Percentiles rank a stretch among this genome's conserved stretches.
phyloP scores from a whole-genome alignment of 148 eudicot species.

The Rhododendron ferrugineum region DNA sequence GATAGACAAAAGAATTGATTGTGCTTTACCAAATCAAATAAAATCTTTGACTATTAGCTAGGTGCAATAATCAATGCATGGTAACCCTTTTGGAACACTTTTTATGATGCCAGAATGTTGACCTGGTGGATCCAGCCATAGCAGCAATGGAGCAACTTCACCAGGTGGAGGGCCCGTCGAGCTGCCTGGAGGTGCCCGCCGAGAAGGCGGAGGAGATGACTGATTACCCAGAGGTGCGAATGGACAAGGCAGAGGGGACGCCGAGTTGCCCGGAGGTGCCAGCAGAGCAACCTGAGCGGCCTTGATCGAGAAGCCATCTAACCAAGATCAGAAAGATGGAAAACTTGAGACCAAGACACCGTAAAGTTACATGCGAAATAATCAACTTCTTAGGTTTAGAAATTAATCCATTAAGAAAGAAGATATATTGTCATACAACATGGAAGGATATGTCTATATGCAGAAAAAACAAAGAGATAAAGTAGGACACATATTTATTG shows the following conservation, averaged over 20 bases:
- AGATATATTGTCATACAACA: too few species aligned
- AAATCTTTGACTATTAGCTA: background rate
- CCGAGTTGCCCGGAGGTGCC: background rate
- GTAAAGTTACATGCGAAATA: background rate
- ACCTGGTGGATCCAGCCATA: background rate
- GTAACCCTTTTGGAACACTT: background rate
- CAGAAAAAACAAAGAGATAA: background rate
- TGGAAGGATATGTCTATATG: background rate
- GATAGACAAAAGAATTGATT: too few species aligned
- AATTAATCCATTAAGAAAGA: background rate
- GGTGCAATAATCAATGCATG: background rate
- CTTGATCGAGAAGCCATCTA: background rate
- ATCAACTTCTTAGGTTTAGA: background rate
- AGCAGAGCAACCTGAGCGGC: background rate
- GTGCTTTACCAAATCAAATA: too few species aligned
- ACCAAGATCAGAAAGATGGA: background rate
- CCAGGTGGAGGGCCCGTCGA: background rate
- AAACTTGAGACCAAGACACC: background rate
- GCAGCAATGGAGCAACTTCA: background rate
- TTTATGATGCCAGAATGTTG: background rate
- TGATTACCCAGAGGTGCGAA: background rate
- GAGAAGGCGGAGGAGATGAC: background rate
- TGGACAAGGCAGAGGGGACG: background rate
- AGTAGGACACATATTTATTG: background rate
- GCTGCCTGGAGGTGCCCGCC: background rate